These are phyloP conservation scores for Pseudopyricularia javanii DNA, from an alignment of 2,329 filamentous ascomycete species.

Conservation along the genomic window DNA sequence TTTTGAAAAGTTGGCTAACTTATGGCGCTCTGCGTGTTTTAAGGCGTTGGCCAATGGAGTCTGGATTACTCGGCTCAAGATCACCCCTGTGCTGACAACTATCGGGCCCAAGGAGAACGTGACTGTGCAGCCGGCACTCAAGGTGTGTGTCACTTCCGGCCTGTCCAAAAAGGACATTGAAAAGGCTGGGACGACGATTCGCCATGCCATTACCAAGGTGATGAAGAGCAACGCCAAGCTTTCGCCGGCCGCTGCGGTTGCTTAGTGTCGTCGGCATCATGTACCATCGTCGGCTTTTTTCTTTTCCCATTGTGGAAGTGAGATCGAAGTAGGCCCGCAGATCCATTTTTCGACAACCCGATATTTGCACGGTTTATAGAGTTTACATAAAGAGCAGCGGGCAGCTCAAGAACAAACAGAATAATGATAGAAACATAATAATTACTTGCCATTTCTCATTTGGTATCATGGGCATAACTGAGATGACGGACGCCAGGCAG, in stretches of 20 bases:
- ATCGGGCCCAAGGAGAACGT: constrained; percentile 59
- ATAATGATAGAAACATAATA: too few species aligned
- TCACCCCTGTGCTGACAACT: constrained; percentile 51
- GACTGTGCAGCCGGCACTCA: constrained; percentile 67
- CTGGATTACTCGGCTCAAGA: constrained; percentile 77
- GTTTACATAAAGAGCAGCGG: not conserved
- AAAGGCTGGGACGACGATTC: constrained; percentile 76
- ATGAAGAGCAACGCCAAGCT: constrained; percentile 46
- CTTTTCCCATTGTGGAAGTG: too few species aligned
- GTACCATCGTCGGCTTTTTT: not conserved
- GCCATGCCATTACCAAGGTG: constrained; percentile 89
- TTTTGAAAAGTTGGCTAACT: not conserved
- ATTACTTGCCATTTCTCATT: too few species aligned
- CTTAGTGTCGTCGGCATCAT: not conserved
- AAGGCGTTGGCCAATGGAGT: constrained; percentile 79
- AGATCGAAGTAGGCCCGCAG: too few species aligned
- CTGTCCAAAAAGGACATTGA: constrained; percentile 91
- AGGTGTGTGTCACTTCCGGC: constrained; percentile 80
- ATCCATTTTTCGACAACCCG: too few species aligned
- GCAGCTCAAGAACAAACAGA: too few species aligned
- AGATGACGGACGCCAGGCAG: too few species aligned
- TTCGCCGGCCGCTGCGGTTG: not conserved
- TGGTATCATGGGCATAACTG: too few species aligned
- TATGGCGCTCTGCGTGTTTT: not conserved
- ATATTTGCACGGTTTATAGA: not conserved